Base-by-base conservation (phyloP, 2,329 filamentous ascomycete species). In the Fusarium brevicatenulatum region DNA sequence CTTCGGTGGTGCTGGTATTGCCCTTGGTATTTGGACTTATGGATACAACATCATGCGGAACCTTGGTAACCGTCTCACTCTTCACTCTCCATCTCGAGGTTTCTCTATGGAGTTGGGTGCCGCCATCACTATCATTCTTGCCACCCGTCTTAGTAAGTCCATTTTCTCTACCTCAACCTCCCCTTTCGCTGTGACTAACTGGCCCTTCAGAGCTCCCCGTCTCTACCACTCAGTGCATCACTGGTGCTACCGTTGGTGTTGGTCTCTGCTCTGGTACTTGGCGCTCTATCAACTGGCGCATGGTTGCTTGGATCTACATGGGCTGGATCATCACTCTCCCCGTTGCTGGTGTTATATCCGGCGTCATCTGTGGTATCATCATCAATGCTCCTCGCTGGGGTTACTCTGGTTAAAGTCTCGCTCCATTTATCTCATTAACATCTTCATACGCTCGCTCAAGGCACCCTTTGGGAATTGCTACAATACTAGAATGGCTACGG, bases 21-120 rank as follows among this genome's bases (percentile, higher is more conserved):
- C 85, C 59, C 82, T 90, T 43, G 89, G 89, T 73, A 84, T 91
- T 72, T 89, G 87, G 85, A 89, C 88, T n/a, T 85, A 90, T 66
- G 89, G 89, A 23, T 91, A 91, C 81, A 89, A 90, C 78, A 91
- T 91, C 77, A 91, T 91, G 89, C 85, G 86, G 61, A 88, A 88
- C 74, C 84, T 91, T 66, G 89, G 89, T 63, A 91, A 91, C 82
- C 86, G 87, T 64, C 84, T 91, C 70, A 91, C 89, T 11, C 85
- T 89, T 4, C 88, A 90, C 82, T 90, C 88, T 4, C 89, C 89
- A 2, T 84, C 86, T 13, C 86, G 89, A 76, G 89, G 89, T 58
- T 89, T 87, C 79, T 87, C 85, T 47, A 89, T 89, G 88, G 89
- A 91, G 77, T 82, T 91, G 37, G 89, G 88, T 53, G 86, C 87